Conservation (phyloP, 73 alveolate species). For the Paramecium caudatum region DNA sequence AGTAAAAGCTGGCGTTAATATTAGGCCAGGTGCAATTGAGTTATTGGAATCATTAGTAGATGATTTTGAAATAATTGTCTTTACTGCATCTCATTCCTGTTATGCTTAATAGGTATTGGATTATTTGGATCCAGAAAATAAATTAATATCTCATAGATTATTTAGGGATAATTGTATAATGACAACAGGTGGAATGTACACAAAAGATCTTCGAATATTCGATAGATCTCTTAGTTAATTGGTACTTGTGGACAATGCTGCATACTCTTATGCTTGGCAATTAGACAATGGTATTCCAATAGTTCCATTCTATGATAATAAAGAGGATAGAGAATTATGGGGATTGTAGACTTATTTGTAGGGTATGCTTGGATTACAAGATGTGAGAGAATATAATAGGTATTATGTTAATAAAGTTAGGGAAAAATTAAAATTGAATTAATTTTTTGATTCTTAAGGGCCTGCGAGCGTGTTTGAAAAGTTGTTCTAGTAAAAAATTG, state of each 20-base stretch:
- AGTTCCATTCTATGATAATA: slow-evolving; percentile 81
- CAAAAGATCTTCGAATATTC: slow-evolving; percentile 84
- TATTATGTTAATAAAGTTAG: neutral
- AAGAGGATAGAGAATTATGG: slow-evolving; percentile 80
- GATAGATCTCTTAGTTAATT: slow-evolving; percentile 78
- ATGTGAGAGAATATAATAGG: slow-evolving; percentile 74
- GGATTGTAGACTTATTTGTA: slow-evolving; percentile 40
- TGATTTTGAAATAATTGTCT: slow-evolving; percentile 81
- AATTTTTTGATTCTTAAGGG: slow-evolving; percentile 33
- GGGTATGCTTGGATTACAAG: slow-evolving; percentile 60
- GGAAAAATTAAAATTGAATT: slow-evolving; percentile 17
- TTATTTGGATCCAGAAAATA: slow-evolving; percentile 82
- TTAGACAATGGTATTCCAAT: slow-evolving; percentile 85
- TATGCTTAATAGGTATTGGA: slow-evolving; percentile 84
- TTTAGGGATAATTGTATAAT: slow-evolving; percentile 82
- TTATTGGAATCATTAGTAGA: slow-evolving; percentile 74
- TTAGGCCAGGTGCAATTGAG: slow-evolving; percentile 81
- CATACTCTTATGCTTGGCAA: slow-evolving; percentile 81
- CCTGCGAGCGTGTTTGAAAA: slow-evolving; percentile 65
- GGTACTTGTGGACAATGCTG: slow-evolving; percentile 84
- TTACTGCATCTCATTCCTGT: slow-evolving; percentile 83
- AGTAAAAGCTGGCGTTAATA: slow-evolving; percentile 79
- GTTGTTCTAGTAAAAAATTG: slow-evolving; percentile 44
- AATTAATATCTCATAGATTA: slow-evolving; percentile 79
- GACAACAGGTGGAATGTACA: slow-evolving; percentile 81